Evolutionary conservation across 2,329 filamentous ascomycete species (phyloP).

Genomic region (Aspergillus arachidicola): DNA sequence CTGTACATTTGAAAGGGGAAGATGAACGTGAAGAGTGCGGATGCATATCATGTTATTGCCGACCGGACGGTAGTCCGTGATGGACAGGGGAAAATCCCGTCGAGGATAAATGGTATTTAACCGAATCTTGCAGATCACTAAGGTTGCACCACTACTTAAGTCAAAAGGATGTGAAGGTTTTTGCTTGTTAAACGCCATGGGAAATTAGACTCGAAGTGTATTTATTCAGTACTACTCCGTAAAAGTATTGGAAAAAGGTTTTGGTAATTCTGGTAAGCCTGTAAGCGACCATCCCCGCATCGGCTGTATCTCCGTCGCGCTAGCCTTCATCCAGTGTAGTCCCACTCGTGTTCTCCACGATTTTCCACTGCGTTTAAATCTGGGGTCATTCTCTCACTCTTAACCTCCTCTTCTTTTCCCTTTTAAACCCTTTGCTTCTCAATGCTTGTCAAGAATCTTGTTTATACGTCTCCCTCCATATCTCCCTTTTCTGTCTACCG

Average conservation of each 20-base stretch:
- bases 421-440: slow-evolving; percentile 15
- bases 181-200: neutral
- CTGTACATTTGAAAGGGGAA: neutral
- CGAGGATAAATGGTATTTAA: slow-evolving; percentile 6
- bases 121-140: slow-evolving; percentile 2
- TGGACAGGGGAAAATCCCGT: slow-evolving; percentile 23
- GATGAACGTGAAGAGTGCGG: neutral
- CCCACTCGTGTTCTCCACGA: slow-evolving; percentile 24
- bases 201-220: neutral
- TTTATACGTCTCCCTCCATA: neutral
- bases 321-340: slow-evolving; percentile 1
- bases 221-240: too few relatives aligned
- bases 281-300: slow-evolving; percentile 20
- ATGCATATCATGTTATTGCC: neutral
- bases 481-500: slow-evolving; percentile 3
- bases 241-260: too few relatives aligned
- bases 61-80: slow-evolving; percentile 19
- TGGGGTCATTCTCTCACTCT: slow-evolving; percentile 14
- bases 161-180: neutral
- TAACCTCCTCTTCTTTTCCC: slow-evolving; percentile 9
- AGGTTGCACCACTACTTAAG: too few relatives aligned
- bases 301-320: slow-evolving; percentile 15
- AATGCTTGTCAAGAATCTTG: neutral
- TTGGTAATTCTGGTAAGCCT: neutral
- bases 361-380: slow-evolving; percentile 17